Base-by-base conservation (phyloP, 208 protist genomes). In the Wallacemonas sp. region DNA sequence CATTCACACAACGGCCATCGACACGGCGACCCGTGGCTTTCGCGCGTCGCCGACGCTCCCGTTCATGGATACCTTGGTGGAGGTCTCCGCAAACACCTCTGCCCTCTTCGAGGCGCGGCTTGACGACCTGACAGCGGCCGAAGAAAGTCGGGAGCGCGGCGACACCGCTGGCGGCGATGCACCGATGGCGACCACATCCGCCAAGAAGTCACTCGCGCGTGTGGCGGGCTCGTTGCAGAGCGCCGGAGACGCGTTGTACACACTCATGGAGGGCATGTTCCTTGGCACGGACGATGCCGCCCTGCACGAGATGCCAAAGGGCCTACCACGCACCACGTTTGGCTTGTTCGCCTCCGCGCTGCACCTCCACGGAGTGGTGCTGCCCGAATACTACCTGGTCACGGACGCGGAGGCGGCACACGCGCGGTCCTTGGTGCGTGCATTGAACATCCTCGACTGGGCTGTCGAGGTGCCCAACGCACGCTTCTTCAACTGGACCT, bases 301-400 rank as follows among this genome's bases (percentile, higher is more conserved):
- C 46, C 59, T 89, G 14, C 57, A 61, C 4, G 48, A 70, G 45
- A 49, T 75, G 0, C 67, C 74, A 3, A 68, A 52, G 10, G 67
- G 59, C 1, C 61, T 90, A 3, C 62, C 77, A 25, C 72, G 74
- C 11, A 78, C 65, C 26, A 41, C 70, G 18, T 76, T 68, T 33
- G 14, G 26, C 8, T 78, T 70, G 61, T 52, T 79, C 11, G 61
- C 71, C n/a, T 65, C 68, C 16, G 67, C 74, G 2, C 64, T 67
- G 1, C 77, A 90, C 45, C 54, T 87, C 0, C 72, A 87, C 36
- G 65, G 64, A 18, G 32, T 59, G 16, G 82, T 78, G 32, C 57
- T 91, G 14, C 81, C 86, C 0, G 89, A 95, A 61, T 91, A 86
- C 66, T 84, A 82, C 66, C 76, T 95, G 22, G 50, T 77, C n/a